Conservation (phyloP, 192 early-diverging fungal species). For the Linnemannia elongata region DNA sequence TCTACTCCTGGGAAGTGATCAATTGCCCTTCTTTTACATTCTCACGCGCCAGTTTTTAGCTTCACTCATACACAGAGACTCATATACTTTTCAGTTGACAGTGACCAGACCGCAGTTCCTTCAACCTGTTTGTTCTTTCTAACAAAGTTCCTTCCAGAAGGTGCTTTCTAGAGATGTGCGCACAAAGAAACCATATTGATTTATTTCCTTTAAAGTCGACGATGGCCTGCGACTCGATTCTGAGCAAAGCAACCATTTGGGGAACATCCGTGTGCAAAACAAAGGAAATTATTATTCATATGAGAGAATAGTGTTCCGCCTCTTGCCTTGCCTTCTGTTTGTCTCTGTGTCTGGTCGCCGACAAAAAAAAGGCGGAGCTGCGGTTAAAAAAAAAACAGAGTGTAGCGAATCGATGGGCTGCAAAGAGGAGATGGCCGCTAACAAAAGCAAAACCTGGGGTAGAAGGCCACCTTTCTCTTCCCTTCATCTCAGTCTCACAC, state of each 20-base stretch:
- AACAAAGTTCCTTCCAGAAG: background rate
- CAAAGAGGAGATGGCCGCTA: background rate
- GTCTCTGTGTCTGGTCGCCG: background rate
- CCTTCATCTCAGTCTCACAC: background rate
- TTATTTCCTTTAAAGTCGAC: slow-evolving; percentile 13
- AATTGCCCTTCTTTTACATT: too few relatives aligned
- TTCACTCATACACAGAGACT: background rate
- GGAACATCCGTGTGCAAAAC: slow-evolving; percentile 2
- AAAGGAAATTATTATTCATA: background rate
- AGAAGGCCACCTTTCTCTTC: background rate
- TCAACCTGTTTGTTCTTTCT: background rate
- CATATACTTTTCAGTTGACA: background rate
- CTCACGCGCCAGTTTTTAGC: too few relatives aligned
- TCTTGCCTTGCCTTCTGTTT: too few relatives aligned
- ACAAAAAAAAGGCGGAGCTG: background rate
- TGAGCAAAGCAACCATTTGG: background rate
- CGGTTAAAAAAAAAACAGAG: background rate
- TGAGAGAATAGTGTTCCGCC: slow-evolving; percentile 2
- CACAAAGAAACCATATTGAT: background rate
- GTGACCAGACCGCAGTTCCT: background rate
- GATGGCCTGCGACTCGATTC: background rate
- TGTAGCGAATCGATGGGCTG: background rate
- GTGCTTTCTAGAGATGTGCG: background rate
- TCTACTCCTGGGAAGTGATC: too few relatives aligned
- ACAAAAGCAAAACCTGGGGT: slow-evolving; percentile 10